These are phyloP conservation scores for Delphinella strobiligena DNA, from an alignment of 2,329 filamentous ascomycete genomes.

Conservation along the genomic window DNA sequence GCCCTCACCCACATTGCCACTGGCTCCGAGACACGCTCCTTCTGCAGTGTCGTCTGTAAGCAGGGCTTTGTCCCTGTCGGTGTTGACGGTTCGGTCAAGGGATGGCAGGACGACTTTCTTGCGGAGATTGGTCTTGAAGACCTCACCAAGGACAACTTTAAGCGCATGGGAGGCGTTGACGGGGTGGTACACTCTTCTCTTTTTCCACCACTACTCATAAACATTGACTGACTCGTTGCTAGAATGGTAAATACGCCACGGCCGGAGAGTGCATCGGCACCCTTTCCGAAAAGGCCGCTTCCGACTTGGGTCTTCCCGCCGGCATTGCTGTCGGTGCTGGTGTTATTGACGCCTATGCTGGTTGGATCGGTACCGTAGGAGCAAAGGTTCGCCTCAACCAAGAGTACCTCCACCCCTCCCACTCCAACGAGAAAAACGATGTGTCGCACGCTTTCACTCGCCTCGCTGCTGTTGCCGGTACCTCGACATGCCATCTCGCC, in stretches of 20 bases:
- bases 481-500: slow-evolving; percentile 91
- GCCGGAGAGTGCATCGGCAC: slow-evolving; percentile 84
- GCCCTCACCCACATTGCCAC: slow-evolving; percentile 91
- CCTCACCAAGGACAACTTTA: slow-evolving; percentile 74
- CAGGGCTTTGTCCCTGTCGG: slow-evolving; percentile 95
- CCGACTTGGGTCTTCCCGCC: slow-evolving; percentile 69
- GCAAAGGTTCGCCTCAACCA: slow-evolving; percentile 72
- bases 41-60: slow-evolving; percentile 94
- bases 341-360: slow-evolving; percentile 96
- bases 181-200: slow-evolving; percentile 58
- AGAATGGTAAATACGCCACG: slow-evolving; percentile 88
- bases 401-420: slow-evolving; percentile 54
- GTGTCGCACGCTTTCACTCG: slow-evolving; percentile 87
- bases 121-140: slow-evolving; percentile 76
- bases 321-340: slow-evolving; percentile 90
- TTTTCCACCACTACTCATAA: slow-evolving; percentile 1
- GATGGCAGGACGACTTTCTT: slow-evolving; percentile 95
- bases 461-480: slow-evolving; percentile 86
- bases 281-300: slow-evolving; percentile 70
- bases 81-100: slow-evolving; percentile 92
- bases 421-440: slow-evolving; percentile 58
- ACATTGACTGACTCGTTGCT: slow-evolving; percentile 21
- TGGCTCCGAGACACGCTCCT: slow-evolving; percentile 81
- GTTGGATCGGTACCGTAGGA: slow-evolving; percentile 98
- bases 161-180: slow-evolving; percentile 86